phyloP scores from a whole-genome alignment of 1,139 yeast species.

The Candida labiduridarum region DNA sequence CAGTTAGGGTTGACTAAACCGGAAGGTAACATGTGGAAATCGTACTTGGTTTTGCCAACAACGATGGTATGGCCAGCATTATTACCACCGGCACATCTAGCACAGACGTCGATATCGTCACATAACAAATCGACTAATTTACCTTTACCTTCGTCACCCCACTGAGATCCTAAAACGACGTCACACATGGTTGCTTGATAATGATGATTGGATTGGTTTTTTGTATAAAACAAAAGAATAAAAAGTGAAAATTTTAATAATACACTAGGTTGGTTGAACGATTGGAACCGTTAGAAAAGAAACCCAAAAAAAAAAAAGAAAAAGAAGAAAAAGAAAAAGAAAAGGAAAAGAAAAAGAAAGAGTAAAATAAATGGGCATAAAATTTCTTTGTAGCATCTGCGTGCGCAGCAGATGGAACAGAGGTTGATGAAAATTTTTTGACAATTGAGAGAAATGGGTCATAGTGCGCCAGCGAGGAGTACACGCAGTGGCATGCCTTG shows the following conservation, averaged over 20 bases:
- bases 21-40: constrained; percentile 98
- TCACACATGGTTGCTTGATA: constrained; percentile 57
- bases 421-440: neutral
- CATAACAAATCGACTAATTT: constrained; percentile 92
- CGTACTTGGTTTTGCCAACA: constrained; percentile 83
- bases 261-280: constrained; percentile 14
- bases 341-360: constrained; percentile 4
- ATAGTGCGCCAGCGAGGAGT: neutral
- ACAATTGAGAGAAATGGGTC: neutral
- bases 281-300: constrained; percentile 15
- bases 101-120: constrained; percentile 93
- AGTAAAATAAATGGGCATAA: neutral
- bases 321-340: constrained; percentile 5
- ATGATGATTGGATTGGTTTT: neutral
- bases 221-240: neutral
- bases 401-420: neutral
- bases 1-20: constrained; percentile 95
- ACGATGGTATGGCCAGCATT: constrained; percentile 99
- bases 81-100: constrained; percentile 98
- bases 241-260: neutral
- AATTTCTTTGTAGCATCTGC: neutral
- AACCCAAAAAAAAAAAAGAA: constrained; percentile 8
- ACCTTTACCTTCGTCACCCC: constrained; percentile 99
- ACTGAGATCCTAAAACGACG: constrained; percentile 96
- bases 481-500: neutral